Percentiles rank a stretch among this genome's conserved stretches.
phyloP scores from a whole-genome alignment of 495 filamentous ascomycete genomes.

The Hyphodiscus hymeniophilus region DNA sequence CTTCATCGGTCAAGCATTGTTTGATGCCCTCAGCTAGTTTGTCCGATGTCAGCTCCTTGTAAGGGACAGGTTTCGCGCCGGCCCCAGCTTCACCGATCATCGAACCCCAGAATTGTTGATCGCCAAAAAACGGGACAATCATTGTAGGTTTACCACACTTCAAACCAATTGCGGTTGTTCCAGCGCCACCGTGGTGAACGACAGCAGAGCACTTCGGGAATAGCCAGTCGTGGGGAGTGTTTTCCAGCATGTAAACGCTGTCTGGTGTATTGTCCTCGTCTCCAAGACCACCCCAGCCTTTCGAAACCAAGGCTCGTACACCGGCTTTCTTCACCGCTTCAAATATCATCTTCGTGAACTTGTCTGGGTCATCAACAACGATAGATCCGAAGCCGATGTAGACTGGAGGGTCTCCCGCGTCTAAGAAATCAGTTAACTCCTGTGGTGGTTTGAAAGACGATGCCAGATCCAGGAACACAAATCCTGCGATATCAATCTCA shows the following conservation, averaged over 20 bases:
- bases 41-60: slow-evolving; percentile 47
- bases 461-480: slow-evolving; percentile 50
- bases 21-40: slow-evolving; percentile 53
- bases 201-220: slow-evolving; percentile 64
- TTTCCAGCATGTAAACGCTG: slow-evolving; percentile 51
- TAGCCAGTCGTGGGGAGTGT: slow-evolving; percentile 69
- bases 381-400: slow-evolving; percentile 79
- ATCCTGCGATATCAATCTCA: slow-evolving; percentile 5
- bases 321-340: slow-evolving; percentile 54
- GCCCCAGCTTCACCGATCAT: slow-evolving; percentile 64
- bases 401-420: slow-evolving; percentile 55
- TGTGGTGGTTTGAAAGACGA: slow-evolving; percentile 51
- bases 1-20: too few species aligned
- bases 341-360: slow-evolving; percentile 55
- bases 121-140: slow-evolving; percentile 76
- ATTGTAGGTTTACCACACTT: slow-evolving; percentile 57
- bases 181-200: slow-evolving; percentile 71
- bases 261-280: slow-evolving; percentile 37
- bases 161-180: slow-evolving; percentile 60
- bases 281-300: slow-evolving; percentile 70
- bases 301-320: slow-evolving; percentile 66
- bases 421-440: slow-evolving; percentile 53
- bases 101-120: slow-evolving; percentile 73
- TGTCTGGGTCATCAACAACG: slow-evolving; percentile 62
- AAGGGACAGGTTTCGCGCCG: slow-evolving; percentile 60